Evolutionary conservation across 202 grass and related monocot genomes (phyloP), one percentile per base, ranked within the genome.

Genomic region (Setaria italica): DNA sequence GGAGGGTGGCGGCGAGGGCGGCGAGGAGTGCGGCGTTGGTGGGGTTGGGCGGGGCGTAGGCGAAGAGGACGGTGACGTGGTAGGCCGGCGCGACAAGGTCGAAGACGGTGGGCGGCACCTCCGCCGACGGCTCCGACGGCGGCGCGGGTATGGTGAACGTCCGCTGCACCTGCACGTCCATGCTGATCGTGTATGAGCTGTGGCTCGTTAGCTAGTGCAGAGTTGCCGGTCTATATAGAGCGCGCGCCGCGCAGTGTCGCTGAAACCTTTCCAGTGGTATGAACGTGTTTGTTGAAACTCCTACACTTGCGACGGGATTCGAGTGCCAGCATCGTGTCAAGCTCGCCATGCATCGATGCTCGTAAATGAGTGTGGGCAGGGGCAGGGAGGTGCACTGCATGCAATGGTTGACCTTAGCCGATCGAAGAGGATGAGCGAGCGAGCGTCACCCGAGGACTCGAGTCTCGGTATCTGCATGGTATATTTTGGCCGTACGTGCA

Each of bases 161-260:
- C n/a, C 90, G 85, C 71, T 87, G 59, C 70, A 89, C 89, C 42
- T 73, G 76, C 83, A 92, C 80, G 51, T 87, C 84, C 90, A 87
- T 91, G 63, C 5, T 37, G 9, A 66, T 46, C 16, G 35, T 37
- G 35, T 37, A 4, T 37, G 35, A 25, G 25, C 25, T 37, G 35
- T 37, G 34, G 34, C 34, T 4, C 35, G 35, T 3, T 37, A 2
- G 53, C 3, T 60, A 58, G 16, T 89, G 76, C 5, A 92, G 49
- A 80, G 63, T 2, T 29, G 72, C 14, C 1, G 45, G 10, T 72
- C 57, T 1, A 88, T 4, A 4, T 39, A 86, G 7, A 85, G 90
- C 45, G 42, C 39, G 43, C 63, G 78, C 46, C 37, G 39, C 39
- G 39, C 39, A 6, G 39, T 41, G 39, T 37, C 0, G 39, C 39